Conservation (phyloP, 306 rosid genomes). For the Medicago arabica region DNA sequence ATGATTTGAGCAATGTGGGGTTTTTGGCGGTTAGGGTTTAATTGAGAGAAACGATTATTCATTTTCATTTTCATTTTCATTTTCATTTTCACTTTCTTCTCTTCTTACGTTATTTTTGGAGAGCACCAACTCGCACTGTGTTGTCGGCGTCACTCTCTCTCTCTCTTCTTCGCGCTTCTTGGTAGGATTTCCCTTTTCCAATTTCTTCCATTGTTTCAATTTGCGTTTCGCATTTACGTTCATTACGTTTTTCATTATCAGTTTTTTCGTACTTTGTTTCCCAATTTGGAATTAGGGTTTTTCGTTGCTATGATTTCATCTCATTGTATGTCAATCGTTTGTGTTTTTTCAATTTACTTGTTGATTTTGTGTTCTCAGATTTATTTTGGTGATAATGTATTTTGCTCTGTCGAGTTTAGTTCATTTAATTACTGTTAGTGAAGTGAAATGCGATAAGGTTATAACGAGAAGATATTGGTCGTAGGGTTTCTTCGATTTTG, state of each 20-base stretch:
- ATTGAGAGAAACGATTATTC: background rate
- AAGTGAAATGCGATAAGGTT: background rate
- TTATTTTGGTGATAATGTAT: constrained; percentile 25
- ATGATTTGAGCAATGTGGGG: constrained; percentile 39
- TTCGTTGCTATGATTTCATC: constrained; percentile 10
- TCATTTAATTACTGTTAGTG: constrained; percentile 14
- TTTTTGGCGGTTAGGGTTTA: constrained; percentile 71
- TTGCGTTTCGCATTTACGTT: background rate
- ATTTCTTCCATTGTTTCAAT: constrained; percentile 2
- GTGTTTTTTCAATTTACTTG: background rate
- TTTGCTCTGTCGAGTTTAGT: constrained; percentile 19
- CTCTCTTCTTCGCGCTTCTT: background rate
- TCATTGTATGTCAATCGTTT: constrained; percentile 32
- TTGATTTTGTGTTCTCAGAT: constrained; percentile 24
- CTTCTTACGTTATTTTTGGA: constrained; percentile 29
- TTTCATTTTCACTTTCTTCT: background rate
- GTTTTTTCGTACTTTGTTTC: background rate
- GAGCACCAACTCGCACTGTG: constrained; percentile 27
- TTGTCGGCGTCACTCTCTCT: constrained; percentile 34
- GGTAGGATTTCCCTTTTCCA: constrained; percentile 22
- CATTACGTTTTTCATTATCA: too few relatives aligned
- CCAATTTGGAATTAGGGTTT: constrained; percentile 33
- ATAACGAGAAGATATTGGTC: constrained; percentile 7
- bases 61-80: background rate
- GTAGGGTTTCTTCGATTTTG: constrained; percentile 19